Base-by-base conservation (phyloP, 1,284 basidiomycete species). In the Cystobasidium pallidum region DNA sequence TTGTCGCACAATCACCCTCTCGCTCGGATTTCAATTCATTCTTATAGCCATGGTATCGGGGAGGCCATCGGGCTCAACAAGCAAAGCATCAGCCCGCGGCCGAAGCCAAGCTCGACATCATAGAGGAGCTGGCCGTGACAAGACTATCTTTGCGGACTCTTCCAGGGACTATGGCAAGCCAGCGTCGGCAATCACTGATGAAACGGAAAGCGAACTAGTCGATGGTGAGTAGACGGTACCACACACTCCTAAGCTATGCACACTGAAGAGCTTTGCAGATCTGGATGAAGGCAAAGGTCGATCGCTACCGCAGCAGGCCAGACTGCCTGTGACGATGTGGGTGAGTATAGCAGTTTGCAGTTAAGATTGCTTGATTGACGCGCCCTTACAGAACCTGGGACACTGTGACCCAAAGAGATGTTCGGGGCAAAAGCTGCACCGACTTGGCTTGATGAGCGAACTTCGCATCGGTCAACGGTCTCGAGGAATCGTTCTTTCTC, bases 381-480 rank as follows among this genome's bases (percentile, higher is more conserved):
- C 26, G 21, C 3, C 63, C 19, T 58, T 49, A 26, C 68, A 93
- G 92, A 95, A 98, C 80, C 97, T 99, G 81, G 90, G 92, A 79
- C 95, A 98, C 80, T 98, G 95, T 80, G 94, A 99, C 81, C 94
- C 95, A 0, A 88, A 88, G 64, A 87, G 92, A 43, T 99, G 95
- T 79, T 94, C 92, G 8, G 95, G 95, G 13, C 97, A 97, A 84
- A 95, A 94, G 80, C 86, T 99, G 0, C 84, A 92, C 0, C 85
- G 95, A 3, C 85, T 94, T 24, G 91, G 92, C 0, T 83, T 98
- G 39, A 91, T 97, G 79, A 88, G 86, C 68, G 88, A 92, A 73
- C 86, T 99, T 73, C 86, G 88, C 62, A 86, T 99, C 10, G 94
- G 94, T 0, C 86, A 90, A 71, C 85, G 91, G 49, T 98, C 97